Evolutionary conservation across 306 rosid species (phyloP), one percentile per base, ranked within the genome.

Genomic region (Styphnolobium japonicum): DNA sequence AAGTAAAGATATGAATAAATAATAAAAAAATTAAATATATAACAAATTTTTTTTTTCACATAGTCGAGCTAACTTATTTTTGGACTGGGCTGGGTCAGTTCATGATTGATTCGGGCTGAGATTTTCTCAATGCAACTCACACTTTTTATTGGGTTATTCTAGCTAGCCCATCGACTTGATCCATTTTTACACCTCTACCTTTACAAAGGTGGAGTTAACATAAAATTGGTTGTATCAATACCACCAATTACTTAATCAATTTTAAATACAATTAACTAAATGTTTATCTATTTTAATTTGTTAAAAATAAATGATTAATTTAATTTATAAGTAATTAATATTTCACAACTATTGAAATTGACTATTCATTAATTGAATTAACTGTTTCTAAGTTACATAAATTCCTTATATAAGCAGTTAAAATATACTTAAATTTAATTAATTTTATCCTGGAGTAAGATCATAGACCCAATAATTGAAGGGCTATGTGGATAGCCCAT

Each of bases 381-480:
- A 16, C 46, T 51, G 31, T n/a, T 69, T 69, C 31, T 51, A 19
- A 18, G 18, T 12, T 14, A 71, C 6, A 65, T 39, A 37, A 42
- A 65, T 4, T 10, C 31, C 39, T 4, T 12, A 21, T 5, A 48
- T 75, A 36, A n/a, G n/a, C n/a, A n/a, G n/a, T n/a, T n/a, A n/a
- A n/a, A n/a, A n/a, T n/a, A n/a, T n/a, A n/a, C n/a, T n/a, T n/a
- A n/a, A n/a, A n/a, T n/a, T n/a, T n/a, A n/a, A n/a, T n/a, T n/a
- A n/a, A n/a, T n/a, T n/a, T n/a, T n/a, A n/a, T n/a, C n/a, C 9
- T 57, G 73, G 73, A 57, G 57, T 5, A 6, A 9, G 58, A 52
- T 4, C 42, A 66, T 11, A 2, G 57, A 60, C 49, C 53, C 75
- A 77, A 60, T 72, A 77, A 73, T 78, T 58, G 83, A 77, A 77